Conservation (phyloP, 768 basidiomycete species). For the Phaeolepiota aurea region DNA sequence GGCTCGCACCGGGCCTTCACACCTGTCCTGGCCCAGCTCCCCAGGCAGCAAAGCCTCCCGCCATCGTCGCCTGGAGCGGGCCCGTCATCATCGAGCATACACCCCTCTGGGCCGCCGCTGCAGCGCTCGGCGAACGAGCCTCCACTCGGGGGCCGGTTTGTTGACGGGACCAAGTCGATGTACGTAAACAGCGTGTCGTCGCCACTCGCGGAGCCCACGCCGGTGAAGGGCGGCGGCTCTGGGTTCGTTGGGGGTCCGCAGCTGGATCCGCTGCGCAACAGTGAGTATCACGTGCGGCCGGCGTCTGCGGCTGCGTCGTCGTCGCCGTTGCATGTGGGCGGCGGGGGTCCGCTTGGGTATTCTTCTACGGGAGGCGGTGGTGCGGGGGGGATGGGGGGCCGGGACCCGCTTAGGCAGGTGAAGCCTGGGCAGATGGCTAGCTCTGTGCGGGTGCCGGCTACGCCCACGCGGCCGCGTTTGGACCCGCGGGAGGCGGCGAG, state of each 20-base stretch:
- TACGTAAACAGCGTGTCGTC: conserved; percentile 48
- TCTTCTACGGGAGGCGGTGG: too few relatives aligned
- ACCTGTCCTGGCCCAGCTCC: background rate
- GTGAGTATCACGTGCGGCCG: conserved; percentile 15
- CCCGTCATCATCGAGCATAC: conserved; percentile 35
- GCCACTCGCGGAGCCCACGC: conserved; percentile 19
- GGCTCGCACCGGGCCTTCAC: conserved; percentile 11
- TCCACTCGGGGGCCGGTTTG: conserved; percentile 55
- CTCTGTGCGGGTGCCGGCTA: conserved; percentile 69
- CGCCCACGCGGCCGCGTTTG: conserved; percentile 61
- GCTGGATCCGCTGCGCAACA: conserved; percentile 29
- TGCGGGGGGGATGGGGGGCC: too few relatives aligned
- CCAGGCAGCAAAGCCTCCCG: conserved; percentile 13
- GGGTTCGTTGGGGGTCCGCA: conserved; percentile 7
- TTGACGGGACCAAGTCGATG: conserved; percentile 78
- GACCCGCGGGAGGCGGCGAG: conserved; percentile 85
- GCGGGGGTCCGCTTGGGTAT: conserved; percentile 14
- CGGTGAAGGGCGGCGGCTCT: conserved; percentile 22
- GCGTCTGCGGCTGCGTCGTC: too few relatives aligned
- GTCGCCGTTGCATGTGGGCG: conserved; percentile 20
- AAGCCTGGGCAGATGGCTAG: conserved; percentile 59
- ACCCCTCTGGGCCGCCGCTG: conserved; percentile 17
- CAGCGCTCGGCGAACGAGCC: conserved; percentile 28
- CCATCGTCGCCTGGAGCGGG: conserved; percentile 42
- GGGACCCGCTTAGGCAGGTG: conserved; percentile 62